Evolutionary conservation across 2,329 filamentous ascomycete genomes (phyloP).

Genomic region (Nectriaceae sp.): DNA sequence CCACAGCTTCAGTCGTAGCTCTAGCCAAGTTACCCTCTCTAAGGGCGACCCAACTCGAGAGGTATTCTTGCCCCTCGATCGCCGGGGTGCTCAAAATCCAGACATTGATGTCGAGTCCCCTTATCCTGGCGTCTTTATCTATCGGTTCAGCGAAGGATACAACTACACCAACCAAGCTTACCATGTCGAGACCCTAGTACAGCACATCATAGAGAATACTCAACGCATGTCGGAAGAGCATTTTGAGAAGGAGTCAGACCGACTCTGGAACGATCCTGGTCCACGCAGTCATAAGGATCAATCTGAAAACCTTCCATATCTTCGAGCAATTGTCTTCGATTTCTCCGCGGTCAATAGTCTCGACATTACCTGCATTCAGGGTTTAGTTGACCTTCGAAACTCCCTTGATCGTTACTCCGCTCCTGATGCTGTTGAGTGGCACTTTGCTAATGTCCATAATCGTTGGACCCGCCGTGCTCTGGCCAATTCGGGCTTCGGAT

Average conservation of each 20-base stretch:
- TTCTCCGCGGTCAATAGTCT: conserved; percentile 58
- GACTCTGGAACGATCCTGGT: conserved; percentile 58
- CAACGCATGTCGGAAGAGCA: conserved; percentile 40
- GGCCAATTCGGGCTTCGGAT: conserved; percentile 57
- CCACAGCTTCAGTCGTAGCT: background rate
- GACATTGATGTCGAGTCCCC: conserved; percentile 42
- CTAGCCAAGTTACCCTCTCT: background rate
- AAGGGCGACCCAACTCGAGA: conserved; percentile 25
- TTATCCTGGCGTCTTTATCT: conserved; percentile 53
- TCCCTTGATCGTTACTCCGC: conserved; percentile 54
- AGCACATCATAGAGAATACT: conserved; percentile 43
- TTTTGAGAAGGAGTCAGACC: conserved; percentile 41
- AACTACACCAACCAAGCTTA: conserved; percentile 54
- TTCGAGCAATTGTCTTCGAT: conserved; percentile 59
- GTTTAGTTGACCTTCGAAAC: conserved; percentile 56
- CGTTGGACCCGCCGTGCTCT: conserved; percentile 60
- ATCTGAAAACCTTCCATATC: conserved; percentile 41
- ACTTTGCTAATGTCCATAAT: conserved; percentile 56
- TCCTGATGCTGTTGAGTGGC: conserved; percentile 51
- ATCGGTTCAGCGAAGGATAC: conserved; percentile 53
- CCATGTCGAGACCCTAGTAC: conserved; percentile 45
- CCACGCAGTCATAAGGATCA: conserved; percentile 32
- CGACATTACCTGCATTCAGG: conserved; percentile 60
- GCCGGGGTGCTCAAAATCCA: conserved; percentile 47
- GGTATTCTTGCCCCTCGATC: conserved; percentile 44